These are phyloP conservation scores for Mycena epipterygia DNA, from an alignment of 768 basidiomycete genomes.

Conservation along the genomic window DNA sequence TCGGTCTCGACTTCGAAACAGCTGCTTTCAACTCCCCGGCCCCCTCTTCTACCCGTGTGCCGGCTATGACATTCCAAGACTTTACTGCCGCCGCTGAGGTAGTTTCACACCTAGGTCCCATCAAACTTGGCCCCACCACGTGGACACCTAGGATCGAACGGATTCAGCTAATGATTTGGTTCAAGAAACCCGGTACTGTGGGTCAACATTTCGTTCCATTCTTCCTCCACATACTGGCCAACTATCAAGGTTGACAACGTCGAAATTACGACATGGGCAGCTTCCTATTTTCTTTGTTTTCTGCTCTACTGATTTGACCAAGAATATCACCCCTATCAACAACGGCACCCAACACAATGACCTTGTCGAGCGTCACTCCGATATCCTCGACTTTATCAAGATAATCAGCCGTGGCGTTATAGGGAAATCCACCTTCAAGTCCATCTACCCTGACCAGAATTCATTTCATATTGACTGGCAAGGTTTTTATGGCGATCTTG, in stretches of 20 bases:
- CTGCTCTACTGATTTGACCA: background rate
- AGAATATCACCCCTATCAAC: background rate
- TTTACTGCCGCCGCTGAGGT: background rate
- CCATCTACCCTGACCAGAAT: background rate
- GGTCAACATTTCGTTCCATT: background rate
- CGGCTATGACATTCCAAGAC: background rate
- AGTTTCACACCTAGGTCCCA: background rate
- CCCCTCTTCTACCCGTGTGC: background rate
- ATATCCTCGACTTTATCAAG: background rate
- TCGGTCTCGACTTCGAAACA: background rate
- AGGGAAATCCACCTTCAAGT: background rate
- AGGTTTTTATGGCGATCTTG: background rate
- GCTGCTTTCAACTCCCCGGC: background rate
- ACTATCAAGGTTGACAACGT: background rate
- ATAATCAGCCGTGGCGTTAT: background rate
- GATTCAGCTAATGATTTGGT: background rate
- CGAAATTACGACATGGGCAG: background rate
- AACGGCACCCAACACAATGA: background rate
- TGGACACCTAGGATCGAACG: background rate
- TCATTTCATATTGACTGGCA: slow-evolving; percentile 2
- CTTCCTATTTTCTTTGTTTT: background rate
- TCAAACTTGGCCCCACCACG: background rate
- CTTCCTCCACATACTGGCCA: background rate
- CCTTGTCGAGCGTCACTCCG: background rate
- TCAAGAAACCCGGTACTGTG: background rate